phyloP scores from a whole-genome alignment of 192 early-diverging fungal species.

The Ambispora gerdemannii region DNA sequence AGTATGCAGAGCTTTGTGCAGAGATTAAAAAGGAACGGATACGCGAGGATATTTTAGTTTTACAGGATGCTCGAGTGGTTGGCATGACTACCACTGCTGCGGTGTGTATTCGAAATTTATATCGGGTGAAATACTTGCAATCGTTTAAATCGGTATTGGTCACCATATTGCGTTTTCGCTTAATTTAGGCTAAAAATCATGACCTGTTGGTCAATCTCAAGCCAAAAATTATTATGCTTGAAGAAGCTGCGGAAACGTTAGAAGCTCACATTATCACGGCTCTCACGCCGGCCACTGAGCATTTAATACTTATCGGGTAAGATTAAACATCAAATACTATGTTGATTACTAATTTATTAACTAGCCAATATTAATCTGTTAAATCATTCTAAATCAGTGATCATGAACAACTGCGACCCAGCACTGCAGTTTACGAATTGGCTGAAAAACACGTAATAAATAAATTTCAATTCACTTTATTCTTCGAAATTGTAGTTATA shows the following conservation, averaged over 20 bases:
- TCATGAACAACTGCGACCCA: constrained; percentile 57
- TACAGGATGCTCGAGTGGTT: constrained; percentile 40
- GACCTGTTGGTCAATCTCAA: constrained; percentile 42
- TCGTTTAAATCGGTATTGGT: neutral
- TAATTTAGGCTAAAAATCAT: constrained; percentile 53
- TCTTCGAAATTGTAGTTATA: neutral
- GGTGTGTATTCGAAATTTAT: constrained; percentile 34
- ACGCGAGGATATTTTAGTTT: constrained; percentile 30
- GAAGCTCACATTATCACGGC: constrained; percentile 54
- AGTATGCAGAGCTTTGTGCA: constrained; percentile 31
- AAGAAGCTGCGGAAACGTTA: constrained; percentile 57
- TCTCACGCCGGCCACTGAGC: constrained; percentile 45
- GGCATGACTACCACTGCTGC: constrained; percentile 62
- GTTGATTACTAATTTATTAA: too few species aligned
- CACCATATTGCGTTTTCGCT: neutral
- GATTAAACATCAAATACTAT: too few species aligned
- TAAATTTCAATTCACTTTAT: neutral
- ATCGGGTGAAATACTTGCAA: neutral
- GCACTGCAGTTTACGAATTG: constrained; percentile 47
- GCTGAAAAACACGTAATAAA: constrained; percentile 30
- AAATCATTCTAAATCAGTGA: constrained; percentile 35
- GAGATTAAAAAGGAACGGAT: constrained; percentile 32
- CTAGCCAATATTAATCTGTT: neutral
- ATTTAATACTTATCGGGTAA: constrained; percentile 57
- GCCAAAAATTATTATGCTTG: constrained; percentile 52